Evolutionary conservation across 192 early-diverging fungal genomes (phyloP).

Genomic region (Podila epigama): DNA sequence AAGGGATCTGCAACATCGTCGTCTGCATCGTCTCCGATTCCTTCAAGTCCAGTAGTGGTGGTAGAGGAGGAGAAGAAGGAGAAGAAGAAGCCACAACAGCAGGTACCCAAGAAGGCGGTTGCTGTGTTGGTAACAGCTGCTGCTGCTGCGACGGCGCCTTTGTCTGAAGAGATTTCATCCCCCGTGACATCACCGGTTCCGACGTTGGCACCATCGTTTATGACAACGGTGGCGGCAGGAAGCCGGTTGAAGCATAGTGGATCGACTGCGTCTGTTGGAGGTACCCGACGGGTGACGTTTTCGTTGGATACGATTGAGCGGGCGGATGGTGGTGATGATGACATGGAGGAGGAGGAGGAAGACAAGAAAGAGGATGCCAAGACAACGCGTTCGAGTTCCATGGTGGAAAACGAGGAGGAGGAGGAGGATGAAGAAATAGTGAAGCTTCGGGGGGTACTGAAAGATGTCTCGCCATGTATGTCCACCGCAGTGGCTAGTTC

Average conservation of each 20-base stretch:
- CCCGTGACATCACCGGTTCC: constrained; percentile 21
- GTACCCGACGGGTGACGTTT: background rate
- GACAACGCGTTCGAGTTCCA: no score
- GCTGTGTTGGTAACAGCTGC: background rate
- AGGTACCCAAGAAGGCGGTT: background rate
- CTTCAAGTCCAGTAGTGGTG: background rate
- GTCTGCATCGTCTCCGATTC: background rate
- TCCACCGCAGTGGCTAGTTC: background rate
- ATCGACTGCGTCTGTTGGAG: background rate
- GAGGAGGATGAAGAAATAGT: background rate
- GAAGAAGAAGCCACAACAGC: background rate
- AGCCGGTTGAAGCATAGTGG: constrained; percentile 6
- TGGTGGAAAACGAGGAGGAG: no score
- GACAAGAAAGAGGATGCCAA: background rate
- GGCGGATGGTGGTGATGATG: background rate
- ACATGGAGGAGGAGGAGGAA: background rate
- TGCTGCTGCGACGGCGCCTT: background rate
- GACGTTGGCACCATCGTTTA: background rate
- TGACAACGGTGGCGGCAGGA: background rate
- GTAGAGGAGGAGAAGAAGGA: background rate
- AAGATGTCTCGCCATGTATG: background rate
- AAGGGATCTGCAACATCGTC: background rate
- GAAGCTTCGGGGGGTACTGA: background rate
- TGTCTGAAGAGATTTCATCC: constrained; percentile 7
- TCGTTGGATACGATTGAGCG: background rate